Base-by-base conservation (phyloP, 306 rosid genomes). In the Quillaja saponaria region DNA sequence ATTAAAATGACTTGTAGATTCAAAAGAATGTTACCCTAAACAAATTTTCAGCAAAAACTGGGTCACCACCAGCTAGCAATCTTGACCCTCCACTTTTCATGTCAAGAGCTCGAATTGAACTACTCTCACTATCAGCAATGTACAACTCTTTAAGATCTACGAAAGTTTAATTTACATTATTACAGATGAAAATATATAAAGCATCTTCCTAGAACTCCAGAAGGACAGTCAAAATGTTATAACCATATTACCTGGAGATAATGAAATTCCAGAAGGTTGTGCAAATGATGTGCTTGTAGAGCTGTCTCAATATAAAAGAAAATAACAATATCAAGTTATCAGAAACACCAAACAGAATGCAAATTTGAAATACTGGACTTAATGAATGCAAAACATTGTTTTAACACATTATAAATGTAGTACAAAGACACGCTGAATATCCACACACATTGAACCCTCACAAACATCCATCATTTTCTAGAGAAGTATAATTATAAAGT, bases 111-210 rank as follows among this genome's bases (percentile, higher is more conserved):
- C 98, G 84, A 71, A 91, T 79, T 51, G 98, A 91, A 82, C 96
- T 91, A 77, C 98, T 91, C 84, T 91, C 98, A 79, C 98, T 91
- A 67, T 91, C 98, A 72, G 98, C 96, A 8, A 91, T 18, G 70
- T 82, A 91, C 8, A 82, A 61, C 87, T 86, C 88, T 58, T 6
- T 73, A 19, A 67, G 69, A 79, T 88, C 96, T 91, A 67, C 60
- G 56, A 65, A 69, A 19, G 52, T 45, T 49, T 56, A 53, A 28
- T 9, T 20, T 49, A 66, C 50, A 61, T 63, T 35, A 67, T 60
- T 58, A 48, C 37, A 34, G 52, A 49, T 39, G 44, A 44, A 53
- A 52, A 37, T 38, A 21, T 10, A 21, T 59, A 71, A 66, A 63
- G 14, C 6, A 8, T 10, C 44, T 56, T 42, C 65, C 46, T n/a